Percentiles rank a stretch among this genome's conserved stretches.
Conservation (phyloP, 208 protist genomes). For the Crithidia brevicula region DNA sequence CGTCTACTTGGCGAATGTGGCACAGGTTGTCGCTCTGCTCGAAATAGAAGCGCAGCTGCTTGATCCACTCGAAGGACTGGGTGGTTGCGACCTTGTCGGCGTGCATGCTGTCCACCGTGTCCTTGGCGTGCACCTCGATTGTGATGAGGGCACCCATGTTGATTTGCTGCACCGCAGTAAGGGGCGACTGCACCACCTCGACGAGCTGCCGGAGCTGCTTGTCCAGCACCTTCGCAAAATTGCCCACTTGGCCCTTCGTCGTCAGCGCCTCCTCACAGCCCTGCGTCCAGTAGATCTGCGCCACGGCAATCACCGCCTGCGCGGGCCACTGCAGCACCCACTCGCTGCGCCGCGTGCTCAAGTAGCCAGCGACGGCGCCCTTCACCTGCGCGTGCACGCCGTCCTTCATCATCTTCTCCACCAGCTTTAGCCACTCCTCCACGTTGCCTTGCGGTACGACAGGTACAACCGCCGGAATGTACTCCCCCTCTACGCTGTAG, state of each 20-base stretch:
- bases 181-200: constrained; percentile 91
- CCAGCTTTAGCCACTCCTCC: constrained; percentile 96
- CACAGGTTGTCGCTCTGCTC: constrained; percentile 81
- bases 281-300: constrained; percentile 96
- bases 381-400: constrained; percentile 83
- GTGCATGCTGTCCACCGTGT: constrained; percentile 91
- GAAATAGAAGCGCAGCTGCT: constrained; percentile 98
- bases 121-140: constrained; percentile 97
- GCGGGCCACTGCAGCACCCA: constrained; percentile 94
- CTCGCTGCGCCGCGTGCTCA: constrained; percentile 60
- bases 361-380: constrained; percentile 68
- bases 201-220: constrained; percentile 91
- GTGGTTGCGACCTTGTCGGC: constrained; percentile 54
- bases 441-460: constrained; percentile 95
- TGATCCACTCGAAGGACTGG: constrained; percentile 97
- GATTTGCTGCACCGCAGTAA: constrained; percentile 83
- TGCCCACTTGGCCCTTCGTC: constrained; percentile 63
- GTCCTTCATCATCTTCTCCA: constrained; percentile 95
- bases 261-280: constrained; percentile 92
- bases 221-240: constrained; percentile 67
- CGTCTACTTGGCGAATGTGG: constrained; percentile 95
- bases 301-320: constrained; percentile 92
- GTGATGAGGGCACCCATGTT: constrained; percentile 97
- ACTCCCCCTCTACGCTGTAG: constrained; percentile 94
- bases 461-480: constrained; percentile 80